phyloP scores from a whole-genome alignment of 441 rosid species.

The Populus hybrid region DNA sequence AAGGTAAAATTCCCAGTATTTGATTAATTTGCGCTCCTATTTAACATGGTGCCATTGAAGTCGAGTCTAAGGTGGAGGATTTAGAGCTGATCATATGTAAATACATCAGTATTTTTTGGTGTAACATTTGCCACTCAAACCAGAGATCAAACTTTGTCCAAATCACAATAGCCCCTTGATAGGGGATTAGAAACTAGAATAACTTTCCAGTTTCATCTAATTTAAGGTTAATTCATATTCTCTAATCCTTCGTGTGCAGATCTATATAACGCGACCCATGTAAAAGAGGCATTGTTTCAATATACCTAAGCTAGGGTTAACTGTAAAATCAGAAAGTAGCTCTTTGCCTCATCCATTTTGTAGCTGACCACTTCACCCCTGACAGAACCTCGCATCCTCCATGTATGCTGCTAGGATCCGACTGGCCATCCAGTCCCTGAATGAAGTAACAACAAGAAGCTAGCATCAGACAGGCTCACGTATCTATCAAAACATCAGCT shows the following conservation, averaged over 20 bases:
- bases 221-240: conserved; percentile 5
- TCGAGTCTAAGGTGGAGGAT: neutral
- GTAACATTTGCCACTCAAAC: neutral
- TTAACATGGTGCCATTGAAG: neutral
- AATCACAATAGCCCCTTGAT: neutral
- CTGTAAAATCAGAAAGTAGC: conserved; percentile 34
- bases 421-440: conserved; percentile 89
- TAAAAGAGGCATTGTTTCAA: conserved; percentile 3
- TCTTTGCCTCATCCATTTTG: conserved; percentile 98
- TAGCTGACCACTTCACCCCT: conserved; percentile 97
- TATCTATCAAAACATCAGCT: neutral
- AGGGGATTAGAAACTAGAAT: neutral
- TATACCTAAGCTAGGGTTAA: neutral
- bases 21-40: neutral
- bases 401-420: conserved; percentile 89
- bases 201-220: neutral
- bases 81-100: neutral
- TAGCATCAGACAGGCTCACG: neutral
- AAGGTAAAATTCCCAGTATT: neutral
- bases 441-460: conserved; percentile 7
- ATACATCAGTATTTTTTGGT: neutral
- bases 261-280: too few relatives aligned
- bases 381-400: conserved; percentile 91
- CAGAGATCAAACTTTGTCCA: neutral
- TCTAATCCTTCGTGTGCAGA: neutral